Percentiles rank a stretch among this genome's conserved stretches.
Evolutionary conservation across 257 asterid genomes (phyloP).

Genomic region (Scutellaria barbata): DNA sequence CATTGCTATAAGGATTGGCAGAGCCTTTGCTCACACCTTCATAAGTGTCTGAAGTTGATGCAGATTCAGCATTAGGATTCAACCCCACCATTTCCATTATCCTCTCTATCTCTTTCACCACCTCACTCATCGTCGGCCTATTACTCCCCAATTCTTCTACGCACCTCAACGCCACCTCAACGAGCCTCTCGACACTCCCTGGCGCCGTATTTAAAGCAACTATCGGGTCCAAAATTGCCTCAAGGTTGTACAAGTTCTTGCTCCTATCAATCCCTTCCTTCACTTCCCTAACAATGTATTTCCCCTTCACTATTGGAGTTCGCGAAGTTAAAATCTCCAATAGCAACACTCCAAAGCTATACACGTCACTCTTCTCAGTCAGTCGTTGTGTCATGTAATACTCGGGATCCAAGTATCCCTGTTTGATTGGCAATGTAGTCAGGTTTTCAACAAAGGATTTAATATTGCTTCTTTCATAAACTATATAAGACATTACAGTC

Average conservation of each 20-base stretch:
- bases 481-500: no score
- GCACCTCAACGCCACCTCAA: conserved; percentile 71
- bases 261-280: conserved; percentile 60
- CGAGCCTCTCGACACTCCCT: conserved; percentile 65
- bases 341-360: conserved; percentile 79
- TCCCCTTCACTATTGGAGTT: conserved; percentile 79
- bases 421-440: not conserved
- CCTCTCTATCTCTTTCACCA: conserved; percentile 76
- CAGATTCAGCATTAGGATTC: conserved; percentile 77
- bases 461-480: no score
- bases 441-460: not conserved
- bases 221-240: conserved; percentile 66
- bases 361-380: conserved; percentile 93
- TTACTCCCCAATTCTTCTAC: conserved; percentile 58
- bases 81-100: conserved; percentile 77
- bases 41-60: conserved; percentile 71
- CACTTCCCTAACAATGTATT: conserved; percentile 74
- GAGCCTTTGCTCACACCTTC: conserved; percentile 53
- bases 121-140: conserved; percentile 82
- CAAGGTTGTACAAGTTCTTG: conserved; percentile 68
- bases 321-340: conserved; percentile 72
- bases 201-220: conserved; percentile 55
- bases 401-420: conserved; percentile 99
- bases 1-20: conserved; percentile 67
- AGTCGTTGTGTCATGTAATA: conserved; percentile 87